Evolutionary conservation across 257 asterid genomes (phyloP), one percentile per base, ranked within the genome.

Genomic region (Schizonepeta tenuifolia): DNA sequence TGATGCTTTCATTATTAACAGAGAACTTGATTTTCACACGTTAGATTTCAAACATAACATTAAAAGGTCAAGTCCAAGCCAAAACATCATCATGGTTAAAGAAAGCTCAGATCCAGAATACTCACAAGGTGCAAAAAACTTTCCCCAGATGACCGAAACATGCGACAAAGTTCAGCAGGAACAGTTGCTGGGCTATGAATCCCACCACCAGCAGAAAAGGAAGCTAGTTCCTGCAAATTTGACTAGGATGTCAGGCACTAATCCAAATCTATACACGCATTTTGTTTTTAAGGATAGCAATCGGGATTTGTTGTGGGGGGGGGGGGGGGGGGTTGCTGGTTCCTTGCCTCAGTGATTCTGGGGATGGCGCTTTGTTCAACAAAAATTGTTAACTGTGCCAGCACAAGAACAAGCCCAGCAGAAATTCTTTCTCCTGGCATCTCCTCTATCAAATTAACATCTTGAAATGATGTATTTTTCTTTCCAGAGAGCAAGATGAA

Each of bases 361-460:
- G 97, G 95, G 78, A 94, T 74, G 72, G 90, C 97, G 73, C 74
- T 91, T 79, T 87, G 93, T 81, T 89, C 99, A 61, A 90, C 79
- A 82, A 73, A 91, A 76, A 87, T 70, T 70, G 95, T 78, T 43
- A 94, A 83, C 65, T 83, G 90, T 51, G 95, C 89, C 41, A 94
- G 86, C 77, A 91, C 89, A 80, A 94, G 97, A 81, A 94, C 96
- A 86, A 85, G 90, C 68, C 93, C 99, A 41, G 99, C 88, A 78
- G 81, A 85, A 71, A 87, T 78, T 80, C 86, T 91, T 76, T 86
- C 97, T 31, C 84, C 81, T 58, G 77, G 84, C 64, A 80, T 77
- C 71, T 82, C 83, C 76, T 86, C 91, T 6, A 82, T 75, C 77
- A 84, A 75, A 80, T 74, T 77, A 77, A 79, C 76, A 71, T 82